Evolutionary conservation across 768 basidiomycete genomes (phyloP), one percentile per base, ranked within the genome.

Genomic region (Galerina sulciceps): DNA sequence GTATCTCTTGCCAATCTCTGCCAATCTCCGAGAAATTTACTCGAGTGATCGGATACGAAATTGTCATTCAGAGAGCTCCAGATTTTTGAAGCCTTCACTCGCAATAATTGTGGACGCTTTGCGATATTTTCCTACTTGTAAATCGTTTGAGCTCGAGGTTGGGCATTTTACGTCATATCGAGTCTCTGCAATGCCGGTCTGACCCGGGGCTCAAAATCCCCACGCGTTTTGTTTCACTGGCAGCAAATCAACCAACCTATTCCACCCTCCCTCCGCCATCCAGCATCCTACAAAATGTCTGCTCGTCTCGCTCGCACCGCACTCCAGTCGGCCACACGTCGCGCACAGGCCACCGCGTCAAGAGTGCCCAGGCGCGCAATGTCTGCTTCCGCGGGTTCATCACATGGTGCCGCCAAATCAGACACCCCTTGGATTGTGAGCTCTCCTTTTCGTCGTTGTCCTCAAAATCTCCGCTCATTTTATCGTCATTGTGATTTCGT

Each of bases 401-500:
- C 77, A 65, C 78, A 79, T 68, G 71, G 65, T 55, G 64, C 67
- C 26, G 53, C 69, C 56, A 73, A 71, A 64, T 70, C 73, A 54
- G 80, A 81, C 74, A 74, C 65, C 47, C 77, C 78, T 45, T 81
- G 80, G 80, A 73, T 79, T 49, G 80, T 81, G 55, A 64, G 77
- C 75, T 40, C 17, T 52, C 35, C 48, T 37, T 26, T 48, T 57
- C 49, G 37, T 53, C 34, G 54, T 64, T 31, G 55, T 54, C 52
- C 41, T 41, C 38, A 31, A 50, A 52, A 61, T 55, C 40, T 34
- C 38, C 57, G 23, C 49, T 40, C 37, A 17, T 57, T 57, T 20
- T 51, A 42, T 57, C 44, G 23, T 31, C 11, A 15, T 56, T 34
- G 36, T 22, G 50, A 14, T 57, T 44, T 47, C 40, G 40, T 38